Conservation (phyloP, 768 basidiomycete species). For the Lactarius indigo region DNA sequence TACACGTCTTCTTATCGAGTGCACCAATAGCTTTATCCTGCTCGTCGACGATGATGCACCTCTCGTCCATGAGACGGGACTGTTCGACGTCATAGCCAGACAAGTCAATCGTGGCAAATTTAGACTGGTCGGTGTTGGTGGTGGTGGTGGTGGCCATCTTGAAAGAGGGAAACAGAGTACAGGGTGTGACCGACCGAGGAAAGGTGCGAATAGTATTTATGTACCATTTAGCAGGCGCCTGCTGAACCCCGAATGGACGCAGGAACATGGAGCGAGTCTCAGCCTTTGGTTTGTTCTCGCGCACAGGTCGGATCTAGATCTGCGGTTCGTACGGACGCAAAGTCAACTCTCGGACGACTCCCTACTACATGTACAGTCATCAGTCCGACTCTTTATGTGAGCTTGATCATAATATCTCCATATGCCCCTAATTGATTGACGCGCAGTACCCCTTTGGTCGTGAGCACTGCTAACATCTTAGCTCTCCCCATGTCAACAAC, state of each 20-base stretch:
- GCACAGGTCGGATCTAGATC: background rate
- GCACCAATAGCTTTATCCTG: conserved; percentile 82
- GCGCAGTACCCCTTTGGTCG: conserved; percentile 66
- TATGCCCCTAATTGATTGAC: conserved; percentile 62
- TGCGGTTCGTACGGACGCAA: conserved; percentile 14
- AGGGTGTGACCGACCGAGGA: background rate
- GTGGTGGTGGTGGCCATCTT: conserved; percentile 37
- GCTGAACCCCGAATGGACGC: background rate
- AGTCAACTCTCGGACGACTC: conserved; percentile 18
- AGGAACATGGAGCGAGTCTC: background rate
- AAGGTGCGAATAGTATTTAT: conserved; percentile 18
- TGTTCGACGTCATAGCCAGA: conserved; percentile 88
- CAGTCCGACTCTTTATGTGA: conserved; percentile 30
- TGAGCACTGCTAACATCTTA: conserved; percentile 49
- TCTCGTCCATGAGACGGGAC: conserved; percentile 93
- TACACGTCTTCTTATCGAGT: conserved; percentile 95
- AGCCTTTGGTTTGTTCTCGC: conserved; percentile 12
- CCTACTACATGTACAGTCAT: background rate
- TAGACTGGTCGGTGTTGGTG: too few species aligned
- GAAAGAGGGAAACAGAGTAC: conserved; percentile 7
- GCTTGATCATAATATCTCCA: conserved; percentile 45
- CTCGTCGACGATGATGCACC: conserved; percentile 89
- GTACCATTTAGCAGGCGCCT: background rate
- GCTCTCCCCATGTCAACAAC: background rate
- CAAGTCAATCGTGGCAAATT: conserved; percentile 71